Evolutionary conservation across 345 rosid genomes (phyloP), one percentile per base, ranked within the genome.

Genomic region (Rhizophora apiculata): DNA sequence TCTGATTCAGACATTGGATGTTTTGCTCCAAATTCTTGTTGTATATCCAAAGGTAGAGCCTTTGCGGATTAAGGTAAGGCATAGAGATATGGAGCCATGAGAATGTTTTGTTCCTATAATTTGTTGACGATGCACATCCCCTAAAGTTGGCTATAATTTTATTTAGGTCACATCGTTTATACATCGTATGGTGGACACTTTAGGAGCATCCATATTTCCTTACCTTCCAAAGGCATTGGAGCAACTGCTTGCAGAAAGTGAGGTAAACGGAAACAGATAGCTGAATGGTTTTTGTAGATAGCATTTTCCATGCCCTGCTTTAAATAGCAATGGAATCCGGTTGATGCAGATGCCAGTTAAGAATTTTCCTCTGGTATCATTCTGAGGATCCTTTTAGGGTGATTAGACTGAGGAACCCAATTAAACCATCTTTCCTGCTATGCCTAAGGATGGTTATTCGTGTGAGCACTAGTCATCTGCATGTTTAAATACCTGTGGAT

Each of bases 111-210:
- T 13, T 61, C 62, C 69, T 46, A 32, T 58, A 15, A 65, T 20
- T 49, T 61, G 24, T 67, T 62, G 67, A 68, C 20, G 13, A 18
- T 37, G n/a, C 49, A 48, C 68, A 7, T 63, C 72, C 70, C 65
- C 69, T 82, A 56, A 72, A 55, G 39, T 71, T 70, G 8, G 49
- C 30, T 18, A 63, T 34, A 66, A 70, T 67, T 63, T 73, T 73
- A 51, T 75, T 65, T 66, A 95, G 99, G 95, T 95, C 64, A 83
- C 86, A 53, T 95, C 99, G 56, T 90, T 92, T 79, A 87, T 95
- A 55, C 99, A 95, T 84, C 90, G 99, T 65, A 95, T 95, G 97
- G 96, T 92, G 75, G 97, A 95, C 68, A 90, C 96, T 19, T 83
- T 95, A 39, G 99, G 99, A 64, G 76, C 90, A 64, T 87, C 91